A percentile compares a stretch with the other conserved stretches of the same genome.
Evolutionary conservation across 768 basidiomycete species (phyloP).

Genomic region (Auriscalpium orientale): DNA sequence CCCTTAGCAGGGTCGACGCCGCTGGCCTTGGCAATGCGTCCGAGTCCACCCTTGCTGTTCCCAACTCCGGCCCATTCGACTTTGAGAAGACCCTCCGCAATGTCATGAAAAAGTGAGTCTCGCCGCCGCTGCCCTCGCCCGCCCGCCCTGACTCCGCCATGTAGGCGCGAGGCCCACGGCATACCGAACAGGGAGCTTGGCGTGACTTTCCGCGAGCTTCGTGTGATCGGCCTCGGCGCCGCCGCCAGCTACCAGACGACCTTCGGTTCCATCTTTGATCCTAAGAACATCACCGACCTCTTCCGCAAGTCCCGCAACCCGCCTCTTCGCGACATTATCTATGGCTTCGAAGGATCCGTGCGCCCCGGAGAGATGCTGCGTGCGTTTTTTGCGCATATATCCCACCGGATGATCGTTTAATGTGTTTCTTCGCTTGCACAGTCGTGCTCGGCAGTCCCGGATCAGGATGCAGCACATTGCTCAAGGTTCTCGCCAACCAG

Average conservation of each 20-base stretch:
- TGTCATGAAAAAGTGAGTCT: constrained; percentile 17
- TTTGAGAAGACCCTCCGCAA: constrained; percentile 22
- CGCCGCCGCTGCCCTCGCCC: not conserved
- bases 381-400: constrained; percentile 27
- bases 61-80: constrained; percentile 20
- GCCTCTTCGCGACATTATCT: constrained; percentile 46
- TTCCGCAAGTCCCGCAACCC: constrained; percentile 50
- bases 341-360: constrained; percentile 48
- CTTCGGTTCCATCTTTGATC: constrained; percentile 57
- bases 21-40: constrained; percentile 9
- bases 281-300: constrained; percentile 32
- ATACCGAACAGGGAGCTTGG: constrained; percentile 50
- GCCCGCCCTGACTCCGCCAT: not conserved
- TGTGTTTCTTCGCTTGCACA: constrained; percentile 17
- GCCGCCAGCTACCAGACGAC: constrained; percentile 49
- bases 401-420: not conserved
- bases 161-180: constrained; percentile 40
- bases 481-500: constrained; percentile 77
- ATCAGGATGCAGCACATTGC: constrained; percentile 77
- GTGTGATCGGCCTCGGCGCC: constrained; percentile 52
- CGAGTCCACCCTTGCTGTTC: constrained; percentile 14
- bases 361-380: constrained; percentile 64
- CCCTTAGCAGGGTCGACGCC: constrained; percentile 23
- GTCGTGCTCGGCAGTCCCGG: constrained; percentile 84
- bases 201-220: constrained; percentile 50